A percentile compares a stretch with the other conserved stretches of the same genome.
phyloP scores from a whole-genome alignment of 2,329 filamentous ascomycete species.

The Bipolaris victoriae region DNA sequence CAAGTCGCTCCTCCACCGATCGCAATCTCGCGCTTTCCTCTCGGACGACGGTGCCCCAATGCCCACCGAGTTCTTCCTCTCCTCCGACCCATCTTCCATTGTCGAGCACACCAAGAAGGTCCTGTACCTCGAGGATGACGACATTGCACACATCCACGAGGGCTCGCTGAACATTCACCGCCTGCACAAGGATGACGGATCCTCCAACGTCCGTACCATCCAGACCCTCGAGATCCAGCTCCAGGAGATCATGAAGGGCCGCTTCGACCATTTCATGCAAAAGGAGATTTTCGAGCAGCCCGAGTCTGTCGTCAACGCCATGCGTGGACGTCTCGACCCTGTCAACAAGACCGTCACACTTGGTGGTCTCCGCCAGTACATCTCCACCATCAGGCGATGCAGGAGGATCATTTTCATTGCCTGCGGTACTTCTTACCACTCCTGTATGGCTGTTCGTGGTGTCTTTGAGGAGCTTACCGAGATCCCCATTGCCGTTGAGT shows the following conservation, averaged over 20 bases:
- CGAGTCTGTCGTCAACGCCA: constrained; percentile 98
- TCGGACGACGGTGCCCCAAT: constrained; percentile 98
- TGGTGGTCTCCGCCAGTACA: constrained; percentile 94
- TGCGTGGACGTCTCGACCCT: constrained; percentile 96
- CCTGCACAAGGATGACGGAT: constrained; percentile 93
- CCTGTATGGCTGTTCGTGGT: constrained; percentile 98
- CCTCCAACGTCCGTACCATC: constrained; percentile 95
- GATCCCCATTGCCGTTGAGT: constrained; percentile 95
- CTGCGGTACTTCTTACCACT: constrained; percentile 98
- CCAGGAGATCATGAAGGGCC: constrained; percentile 99
- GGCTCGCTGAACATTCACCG: constrained; percentile 99
- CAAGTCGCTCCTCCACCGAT: constrained; percentile 97
- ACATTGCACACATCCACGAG: constrained; percentile 99
- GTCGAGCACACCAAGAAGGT: constrained; percentile 99
- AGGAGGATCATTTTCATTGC: constrained; percentile 98
- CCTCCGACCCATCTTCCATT: constrained; percentile 96
- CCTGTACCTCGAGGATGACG: constrained; percentile 98
- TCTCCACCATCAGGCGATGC: constrained; percentile 94
- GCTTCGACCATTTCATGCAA: constrained; percentile 99
- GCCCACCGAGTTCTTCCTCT: constrained; percentile 99
- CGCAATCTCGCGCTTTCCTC: constrained; percentile 97
- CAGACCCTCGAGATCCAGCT: constrained; percentile 98
- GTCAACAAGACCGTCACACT: constrained; percentile 95
- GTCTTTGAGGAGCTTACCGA: constrained; percentile 97
- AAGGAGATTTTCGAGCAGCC: constrained; percentile 99